phyloP scores from a whole-genome alignment of 2,329 filamentous ascomycete genomes.

The Aspergillus aculeatinus region DNA sequence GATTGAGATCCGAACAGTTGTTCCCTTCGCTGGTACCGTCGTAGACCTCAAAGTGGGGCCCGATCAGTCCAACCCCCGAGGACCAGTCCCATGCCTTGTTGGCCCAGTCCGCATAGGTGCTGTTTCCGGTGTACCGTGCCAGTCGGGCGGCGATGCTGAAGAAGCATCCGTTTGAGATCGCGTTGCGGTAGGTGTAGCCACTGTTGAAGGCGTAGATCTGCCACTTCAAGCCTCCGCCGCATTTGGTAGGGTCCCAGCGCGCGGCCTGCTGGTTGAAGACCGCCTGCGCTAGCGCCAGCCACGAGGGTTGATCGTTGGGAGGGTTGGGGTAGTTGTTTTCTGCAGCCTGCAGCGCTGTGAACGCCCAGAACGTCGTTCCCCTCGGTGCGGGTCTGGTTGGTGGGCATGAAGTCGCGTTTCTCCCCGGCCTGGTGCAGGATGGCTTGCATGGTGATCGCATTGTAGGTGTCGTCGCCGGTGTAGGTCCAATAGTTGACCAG shows the following conservation, averaged over 20 bases:
- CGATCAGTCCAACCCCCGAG: slow-evolving; percentile 47
- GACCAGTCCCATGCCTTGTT: slow-evolving; percentile 61
- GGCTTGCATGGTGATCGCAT: slow-evolving; percentile 63
- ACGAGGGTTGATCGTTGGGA: slow-evolving; percentile 65
- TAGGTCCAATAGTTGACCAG: slow-evolving; percentile 81
- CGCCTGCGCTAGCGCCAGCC: slow-evolving; percentile 72
- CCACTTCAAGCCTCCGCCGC: slow-evolving; percentile 63
- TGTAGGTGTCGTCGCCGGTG: slow-evolving; percentile 69
- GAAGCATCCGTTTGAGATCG: slow-evolving; percentile 20
- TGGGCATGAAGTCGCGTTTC: slow-evolving; percentile 72
- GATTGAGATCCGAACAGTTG: slow-evolving; percentile 52
- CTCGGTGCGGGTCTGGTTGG: slow-evolving; percentile 41
- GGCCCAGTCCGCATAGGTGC: slow-evolving; percentile 57
- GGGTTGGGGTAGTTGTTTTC: slow-evolving; percentile 69
- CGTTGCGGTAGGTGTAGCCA: slow-evolving; percentile 18
- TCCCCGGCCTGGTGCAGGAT: slow-evolving; percentile 71
- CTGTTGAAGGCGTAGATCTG: slow-evolving; percentile 18
- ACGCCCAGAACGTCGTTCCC: slow-evolving; percentile 68
- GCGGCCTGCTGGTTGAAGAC: slow-evolving; percentile 73
- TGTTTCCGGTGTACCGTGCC: slow-evolving; percentile 18
- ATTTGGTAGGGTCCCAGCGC: slow-evolving; percentile 67
- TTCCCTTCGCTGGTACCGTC: slow-evolving; percentile 52
- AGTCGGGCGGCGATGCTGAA: slow-evolving; percentile 18
- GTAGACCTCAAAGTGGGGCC: slow-evolving; percentile 46
- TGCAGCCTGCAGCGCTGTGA: slow-evolving; percentile 72